phyloP scores from a whole-genome alignment of 805 yeast species.

The Candida palmyrensis region DNA sequence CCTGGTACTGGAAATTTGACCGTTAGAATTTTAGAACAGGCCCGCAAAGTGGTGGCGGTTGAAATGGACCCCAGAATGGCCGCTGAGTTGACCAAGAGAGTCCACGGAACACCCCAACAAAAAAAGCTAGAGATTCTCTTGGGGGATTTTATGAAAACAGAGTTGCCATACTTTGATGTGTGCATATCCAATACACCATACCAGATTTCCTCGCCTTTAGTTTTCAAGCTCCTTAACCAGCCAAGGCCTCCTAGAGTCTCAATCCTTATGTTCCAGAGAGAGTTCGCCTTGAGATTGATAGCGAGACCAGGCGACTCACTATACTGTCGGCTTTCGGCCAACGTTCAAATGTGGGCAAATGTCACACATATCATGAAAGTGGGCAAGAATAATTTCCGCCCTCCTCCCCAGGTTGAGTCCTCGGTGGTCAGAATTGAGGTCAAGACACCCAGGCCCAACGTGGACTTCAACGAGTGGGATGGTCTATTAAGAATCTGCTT shows the following conservation, averaged over 20 bases:
- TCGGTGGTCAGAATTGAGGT: slow-evolving; percentile 92
- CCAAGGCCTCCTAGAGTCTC: slow-evolving; percentile 94
- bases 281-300: slow-evolving; percentile 85
- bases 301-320: slow-evolving; percentile 96
- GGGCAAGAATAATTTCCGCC: slow-evolving; percentile 92
- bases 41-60: slow-evolving; percentile 89
- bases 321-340: slow-evolving; percentile 90
- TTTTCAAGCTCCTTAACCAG: slow-evolving; percentile 83
- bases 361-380: slow-evolving; percentile 98
- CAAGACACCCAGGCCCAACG: slow-evolving; percentile 88
- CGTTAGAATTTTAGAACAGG: slow-evolving; percentile 86
- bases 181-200: slow-evolving; percentile 98
- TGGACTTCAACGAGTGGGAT: slow-evolving; percentile 96
- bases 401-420: slow-evolving; percentile 98
- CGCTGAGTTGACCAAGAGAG: slow-evolving; percentile 95
- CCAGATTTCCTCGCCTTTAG: slow-evolving; percentile 95
- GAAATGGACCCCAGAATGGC: slow-evolving; percentile 99
- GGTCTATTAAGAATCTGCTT: slow-evolving; percentile 88
- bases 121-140: slow-evolving; percentile 85
- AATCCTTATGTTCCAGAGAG: slow-evolving; percentile 96
- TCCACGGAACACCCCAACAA: slow-evolving; percentile 92
- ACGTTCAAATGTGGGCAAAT: slow-evolving; percentile 99
- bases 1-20: slow-evolving; percentile 99
- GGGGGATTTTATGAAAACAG: slow-evolving; percentile 96
- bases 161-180: slow-evolving; percentile 89